Percentiles rank a stretch among this genome's conserved stretches.
phyloP scores from a whole-genome alignment of 2,329 filamentous ascomycete genomes.

The Aspergillus fischeri region DNA sequence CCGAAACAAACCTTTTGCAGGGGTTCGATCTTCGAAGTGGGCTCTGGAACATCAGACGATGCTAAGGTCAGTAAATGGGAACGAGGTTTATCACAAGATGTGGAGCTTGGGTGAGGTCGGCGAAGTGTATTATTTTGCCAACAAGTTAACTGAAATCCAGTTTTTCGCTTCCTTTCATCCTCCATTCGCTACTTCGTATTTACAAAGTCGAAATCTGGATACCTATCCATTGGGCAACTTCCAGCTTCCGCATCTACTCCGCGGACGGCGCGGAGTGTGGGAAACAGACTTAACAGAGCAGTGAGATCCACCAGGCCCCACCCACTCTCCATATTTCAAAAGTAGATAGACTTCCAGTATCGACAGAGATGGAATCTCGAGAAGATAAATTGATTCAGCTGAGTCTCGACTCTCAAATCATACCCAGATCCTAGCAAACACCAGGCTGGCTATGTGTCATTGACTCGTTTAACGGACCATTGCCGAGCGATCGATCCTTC shows the following conservation, averaged over 20 bases:
- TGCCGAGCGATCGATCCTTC: background rate
- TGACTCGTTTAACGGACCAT: background rate
- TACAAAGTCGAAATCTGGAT: background rate
- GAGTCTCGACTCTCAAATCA: background rate
- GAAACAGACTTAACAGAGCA: no score
- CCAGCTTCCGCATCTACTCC: background rate
- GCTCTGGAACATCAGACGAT: constrained; percentile 16
- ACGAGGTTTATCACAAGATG: background rate
- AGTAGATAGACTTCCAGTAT: background rate
- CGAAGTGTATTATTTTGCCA: background rate
- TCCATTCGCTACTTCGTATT: background rate
- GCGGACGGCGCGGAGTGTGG: background rate
- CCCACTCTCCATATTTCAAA: background rate
- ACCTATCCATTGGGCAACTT: background rate
- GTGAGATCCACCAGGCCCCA: background rate
- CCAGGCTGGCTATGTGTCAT: background rate
- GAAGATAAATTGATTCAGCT: background rate
- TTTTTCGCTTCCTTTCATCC: background rate
- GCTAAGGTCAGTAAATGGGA: background rate
- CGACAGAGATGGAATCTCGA: background rate
- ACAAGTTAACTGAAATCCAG: background rate
- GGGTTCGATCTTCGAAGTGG: constrained; percentile 8
- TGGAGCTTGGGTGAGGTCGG: constrained; percentile 4
- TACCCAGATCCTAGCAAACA: background rate
- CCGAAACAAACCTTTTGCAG: constrained; percentile 16